Percentiles rank a stretch among this genome's conserved stretches.
These are phyloP conservation scores for Yamadazyma paraphyllophila DNA, from an alignment of 805 yeast genomes.

Conservation along the genomic window DNA sequence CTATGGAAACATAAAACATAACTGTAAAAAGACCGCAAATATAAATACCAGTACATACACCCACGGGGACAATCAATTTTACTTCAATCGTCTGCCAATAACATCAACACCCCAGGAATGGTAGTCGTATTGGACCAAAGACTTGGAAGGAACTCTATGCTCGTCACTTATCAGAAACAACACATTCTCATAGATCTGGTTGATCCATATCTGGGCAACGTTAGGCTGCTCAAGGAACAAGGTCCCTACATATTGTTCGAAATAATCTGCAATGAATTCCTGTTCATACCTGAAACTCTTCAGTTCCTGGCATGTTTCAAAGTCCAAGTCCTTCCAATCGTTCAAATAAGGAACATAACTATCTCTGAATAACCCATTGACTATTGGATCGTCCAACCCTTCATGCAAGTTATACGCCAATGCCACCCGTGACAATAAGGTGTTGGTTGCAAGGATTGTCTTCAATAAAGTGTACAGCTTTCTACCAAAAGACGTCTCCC, in stretches of 20 bases:
- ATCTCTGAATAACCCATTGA: slow-evolving; percentile 19
- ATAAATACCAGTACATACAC: too few relatives aligned
- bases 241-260: slow-evolving; percentile 44
- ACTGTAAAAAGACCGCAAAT: not conserved
- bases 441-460: slow-evolving; percentile 37
- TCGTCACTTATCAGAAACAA: slow-evolving; percentile 26
- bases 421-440: slow-evolving; percentile 35
- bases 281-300: slow-evolving; percentile 31
- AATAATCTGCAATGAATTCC: slow-evolving; percentile 42
- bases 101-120: slow-evolving; percentile 26
- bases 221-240: slow-evolving; percentile 37
- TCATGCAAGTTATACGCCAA: slow-evolving; percentile 33
- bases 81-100: slow-evolving; percentile 28
- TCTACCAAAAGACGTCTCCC: slow-evolving; percentile 21
- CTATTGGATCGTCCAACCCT: slow-evolving; percentile 32
- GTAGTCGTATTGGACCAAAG: slow-evolving; percentile 14
- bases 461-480: slow-evolving; percentile 26
- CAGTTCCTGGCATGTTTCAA: slow-evolving; percentile 8
- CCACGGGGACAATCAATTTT: not conserved
- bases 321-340: slow-evolving; percentile 15
- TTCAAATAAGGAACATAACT: slow-evolving; percentile 28
- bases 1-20: too few relatives aligned
- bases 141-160: slow-evolving; percentile 13
- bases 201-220: slow-evolving; percentile 33
- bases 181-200: slow-evolving; percentile 28